Percentiles rank a stretch among this genome's conserved stretches.
phyloP scores from a whole-genome alignment of 331 rosid genomes.

The Erythrophleum ivorense region DNA sequence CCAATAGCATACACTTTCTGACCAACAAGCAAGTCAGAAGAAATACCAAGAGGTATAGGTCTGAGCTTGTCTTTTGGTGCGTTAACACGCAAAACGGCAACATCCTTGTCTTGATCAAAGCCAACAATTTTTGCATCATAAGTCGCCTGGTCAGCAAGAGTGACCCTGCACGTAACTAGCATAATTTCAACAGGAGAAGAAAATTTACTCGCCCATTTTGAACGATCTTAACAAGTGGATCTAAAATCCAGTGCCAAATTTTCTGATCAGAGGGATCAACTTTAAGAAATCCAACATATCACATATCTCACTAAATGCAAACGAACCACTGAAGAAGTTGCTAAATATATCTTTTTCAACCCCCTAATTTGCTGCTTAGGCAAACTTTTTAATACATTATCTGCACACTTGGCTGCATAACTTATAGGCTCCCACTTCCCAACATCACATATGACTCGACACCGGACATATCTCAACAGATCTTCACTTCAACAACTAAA shows the following conservation, averaged over 20 bases:
- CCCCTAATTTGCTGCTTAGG: neutral
- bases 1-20: conserved; percentile 98
- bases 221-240: conserved; percentile 31
- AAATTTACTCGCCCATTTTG: conserved; percentile 18
- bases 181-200: conserved; percentile 42
- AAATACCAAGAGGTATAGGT: conserved; percentile 86
- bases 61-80: conserved; percentile 88
- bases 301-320: conserved; percentile 9
- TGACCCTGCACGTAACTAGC: conserved; percentile 78
- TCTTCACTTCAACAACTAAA: neutral
- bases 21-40: conserved; percentile 95
- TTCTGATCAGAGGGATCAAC: neutral
- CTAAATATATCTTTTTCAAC: conserved; percentile 3
- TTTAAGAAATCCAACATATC: neutral
- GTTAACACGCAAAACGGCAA: conserved; percentile 83
- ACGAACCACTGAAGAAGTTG: conserved; percentile 1
- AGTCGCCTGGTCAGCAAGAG: conserved; percentile 91
- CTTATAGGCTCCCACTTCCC: neutral
- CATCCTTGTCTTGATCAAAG: conserved; percentile 98
- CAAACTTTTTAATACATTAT: neutral
- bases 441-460: neutral
- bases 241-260: neutral
- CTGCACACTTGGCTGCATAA: conserved; percentile 4
- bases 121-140: conserved; percentile 89
- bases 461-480: neutral